Conservation (phyloP, 768 basidiomycete species). For the Boletellus emodensis region DNA sequence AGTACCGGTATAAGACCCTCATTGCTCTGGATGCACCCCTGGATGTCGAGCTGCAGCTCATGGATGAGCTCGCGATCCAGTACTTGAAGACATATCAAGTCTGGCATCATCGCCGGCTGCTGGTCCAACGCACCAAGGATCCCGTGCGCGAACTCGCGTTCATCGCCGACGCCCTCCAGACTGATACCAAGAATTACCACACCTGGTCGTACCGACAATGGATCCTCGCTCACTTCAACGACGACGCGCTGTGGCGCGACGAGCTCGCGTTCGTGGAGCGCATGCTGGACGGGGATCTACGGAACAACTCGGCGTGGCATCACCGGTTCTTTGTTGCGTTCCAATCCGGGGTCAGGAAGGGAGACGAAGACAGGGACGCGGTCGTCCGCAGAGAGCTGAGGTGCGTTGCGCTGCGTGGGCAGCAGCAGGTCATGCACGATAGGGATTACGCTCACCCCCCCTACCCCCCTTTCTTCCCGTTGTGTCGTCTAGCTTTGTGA, state of each 20-base stretch:
- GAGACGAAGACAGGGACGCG: slow-evolving; percentile 58
- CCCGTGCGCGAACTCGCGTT: slow-evolving; percentile 74
- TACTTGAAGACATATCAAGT: slow-evolving; percentile 97
- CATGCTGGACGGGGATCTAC: slow-evolving; percentile 69
- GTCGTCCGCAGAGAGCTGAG: slow-evolving; percentile 66
- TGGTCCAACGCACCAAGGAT: slow-evolving; percentile 54
- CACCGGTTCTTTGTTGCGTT: slow-evolving; percentile 89
- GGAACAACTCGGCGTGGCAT: slow-evolving; percentile 99
- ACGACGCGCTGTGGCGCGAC: slow-evolving; percentile 62
- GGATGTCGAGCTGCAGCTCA: slow-evolving; percentile 72
- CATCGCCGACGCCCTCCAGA: slow-evolving; percentile 64
- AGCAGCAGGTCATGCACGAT: neutral
- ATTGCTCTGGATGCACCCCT: slow-evolving; percentile 63
- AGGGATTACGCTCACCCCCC: neutral
- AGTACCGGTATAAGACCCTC: slow-evolving; percentile 90
- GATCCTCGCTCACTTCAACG: slow-evolving; percentile 81
- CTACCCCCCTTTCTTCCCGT: too few relatives aligned
- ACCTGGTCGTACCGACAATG: slow-evolving; percentile 99
- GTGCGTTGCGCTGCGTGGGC: slow-evolving; percentile 43
- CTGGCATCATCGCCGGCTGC: slow-evolving; percentile 87
- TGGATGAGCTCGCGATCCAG: slow-evolving; percentile 81
- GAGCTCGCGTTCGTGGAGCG: slow-evolving; percentile 74
- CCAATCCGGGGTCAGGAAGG: slow-evolving; percentile 55
- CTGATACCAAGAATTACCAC: slow-evolving; percentile 95
- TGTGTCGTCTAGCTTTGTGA: slow-evolving; percentile 56